Percentiles rank a stretch among this genome's conserved stretches.
Conservation (phyloP, 768 basidiomycete genomes). For the Mycena chlorophos region DNA sequence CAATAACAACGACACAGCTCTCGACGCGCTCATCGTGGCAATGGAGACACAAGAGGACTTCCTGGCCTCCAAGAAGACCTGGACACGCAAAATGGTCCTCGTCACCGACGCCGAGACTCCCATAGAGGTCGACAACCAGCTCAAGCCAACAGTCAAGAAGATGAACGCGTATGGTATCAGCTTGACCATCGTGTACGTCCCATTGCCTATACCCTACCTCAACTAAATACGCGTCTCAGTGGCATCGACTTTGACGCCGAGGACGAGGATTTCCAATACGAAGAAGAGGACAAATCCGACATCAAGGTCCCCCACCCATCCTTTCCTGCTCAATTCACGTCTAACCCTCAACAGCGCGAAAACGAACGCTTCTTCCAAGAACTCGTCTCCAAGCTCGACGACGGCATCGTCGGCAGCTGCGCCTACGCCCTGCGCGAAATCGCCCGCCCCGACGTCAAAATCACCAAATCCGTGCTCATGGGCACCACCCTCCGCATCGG, state of each 20-base stretch:
- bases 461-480: constrained; percentile 64
- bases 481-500: constrained; percentile 77
- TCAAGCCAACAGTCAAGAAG: constrained; percentile 58
- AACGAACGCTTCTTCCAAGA: constrained; percentile 76
- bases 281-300: constrained; percentile 65
- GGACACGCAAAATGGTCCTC: constrained; percentile 82
- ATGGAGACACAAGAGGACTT: constrained; percentile 75
- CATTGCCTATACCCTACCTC: neutral
- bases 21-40: constrained; percentile 86
- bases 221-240: constrained; percentile 39
- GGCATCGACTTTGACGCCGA: constrained; percentile 90
- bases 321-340: neutral
- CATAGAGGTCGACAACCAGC: constrained; percentile 74
- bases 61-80: constrained; percentile 70
- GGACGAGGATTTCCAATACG: constrained; percentile 63
- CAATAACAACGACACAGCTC: constrained; percentile 45
- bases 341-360: constrained; percentile 45
- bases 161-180: constrained; percentile 60
- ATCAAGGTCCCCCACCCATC: constrained; percentile 59
- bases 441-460: constrained; percentile 61
- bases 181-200: constrained; percentile 73
- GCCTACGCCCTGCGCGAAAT: constrained; percentile 65
- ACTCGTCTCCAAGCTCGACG: constrained; percentile 40
- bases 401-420: constrained; percentile 64
- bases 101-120: constrained; percentile 84